These are phyloP conservation scores for Macrolepiota dolichaula DNA, from an alignment of 768 basidiomycete genomes.

Conservation along the genomic window DNA sequence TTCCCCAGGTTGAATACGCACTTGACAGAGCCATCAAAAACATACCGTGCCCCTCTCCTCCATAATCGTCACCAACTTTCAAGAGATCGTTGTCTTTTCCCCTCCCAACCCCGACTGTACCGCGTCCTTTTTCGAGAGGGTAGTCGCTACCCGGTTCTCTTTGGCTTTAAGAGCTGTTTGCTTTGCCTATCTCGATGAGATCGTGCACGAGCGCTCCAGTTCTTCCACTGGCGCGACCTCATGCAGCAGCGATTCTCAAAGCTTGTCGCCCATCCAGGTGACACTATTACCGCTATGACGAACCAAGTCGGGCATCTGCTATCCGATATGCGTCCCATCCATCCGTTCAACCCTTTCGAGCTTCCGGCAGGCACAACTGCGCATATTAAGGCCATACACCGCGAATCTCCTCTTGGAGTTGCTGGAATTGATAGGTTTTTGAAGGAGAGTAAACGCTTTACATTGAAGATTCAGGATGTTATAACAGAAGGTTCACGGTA, in stretches of 20 bases:
- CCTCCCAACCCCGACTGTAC: too few species aligned
- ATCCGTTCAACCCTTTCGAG: too few species aligned
- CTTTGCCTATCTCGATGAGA: conserved; percentile 16
- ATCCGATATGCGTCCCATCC: conserved; percentile 8
- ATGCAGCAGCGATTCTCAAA: conserved; percentile 13
- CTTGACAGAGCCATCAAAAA: conserved; percentile 8
- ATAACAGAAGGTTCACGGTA: conserved; percentile 10
- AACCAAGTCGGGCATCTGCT: neutral
- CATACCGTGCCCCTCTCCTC: conserved; percentile 4
- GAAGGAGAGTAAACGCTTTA: conserved; percentile 8
- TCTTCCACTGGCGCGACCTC: too few species aligned
- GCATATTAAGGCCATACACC: too few species aligned
- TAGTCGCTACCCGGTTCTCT: conserved; percentile 10
- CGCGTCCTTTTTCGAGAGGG: too few species aligned
- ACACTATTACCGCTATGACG: conserved; percentile 13
- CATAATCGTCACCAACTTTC: conserved; percentile 13
- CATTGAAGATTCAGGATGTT: conserved; percentile 12
- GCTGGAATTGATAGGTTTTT: conserved; percentile 8
- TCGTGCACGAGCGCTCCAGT: too few species aligned
- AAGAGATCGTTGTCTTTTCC: conserved; percentile 12
- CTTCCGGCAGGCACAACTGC: too few species aligned
- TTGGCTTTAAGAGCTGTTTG: conserved; percentile 15
- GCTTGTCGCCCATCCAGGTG: conserved; percentile 16
- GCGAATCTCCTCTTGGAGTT: too few species aligned
- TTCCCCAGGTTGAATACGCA: conserved; percentile 7